These are phyloP conservation scores for Arctostaphylos glauca DNA, from an alignment of 148 eudicot species.

Conservation along the genomic window DNA sequence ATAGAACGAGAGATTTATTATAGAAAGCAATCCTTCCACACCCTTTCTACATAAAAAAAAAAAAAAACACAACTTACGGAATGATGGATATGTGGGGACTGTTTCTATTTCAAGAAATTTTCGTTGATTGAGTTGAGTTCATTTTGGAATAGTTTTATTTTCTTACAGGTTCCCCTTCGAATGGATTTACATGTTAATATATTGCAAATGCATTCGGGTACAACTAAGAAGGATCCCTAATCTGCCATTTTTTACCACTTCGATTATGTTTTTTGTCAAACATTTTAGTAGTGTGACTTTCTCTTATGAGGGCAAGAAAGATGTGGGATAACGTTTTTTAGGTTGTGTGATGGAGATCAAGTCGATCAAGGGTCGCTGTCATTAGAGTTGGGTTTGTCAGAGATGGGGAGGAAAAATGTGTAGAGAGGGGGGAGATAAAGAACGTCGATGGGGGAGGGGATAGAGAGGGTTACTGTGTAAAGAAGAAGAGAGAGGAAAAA, in stretches of 20 bases:
- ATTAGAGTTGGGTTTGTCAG: too few species aligned
- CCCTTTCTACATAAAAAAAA: too few species aligned
- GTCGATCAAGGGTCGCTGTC: too few species aligned
- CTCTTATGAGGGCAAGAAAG: background rate
- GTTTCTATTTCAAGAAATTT: background rate
- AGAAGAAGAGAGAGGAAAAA: too few species aligned
- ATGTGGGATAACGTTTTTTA: background rate
- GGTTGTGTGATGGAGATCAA: background rate
- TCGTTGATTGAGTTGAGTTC: background rate
- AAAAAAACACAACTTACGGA: background rate
- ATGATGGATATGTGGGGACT: conserved; percentile 1
- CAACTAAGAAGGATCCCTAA: conserved; percentile 3
- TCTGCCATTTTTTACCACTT: conserved; percentile 6
- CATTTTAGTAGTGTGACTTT: background rate
- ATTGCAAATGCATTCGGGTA: conserved; percentile 8
- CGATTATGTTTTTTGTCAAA: conserved; percentile 8
- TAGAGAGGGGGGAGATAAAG: too few species aligned
- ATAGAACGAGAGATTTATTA: too few species aligned
- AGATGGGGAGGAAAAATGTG: too few species aligned
- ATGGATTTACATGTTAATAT: background rate
- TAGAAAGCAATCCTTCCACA: too few species aligned
- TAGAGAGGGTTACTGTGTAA: too few species aligned
- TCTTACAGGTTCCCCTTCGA: conserved; percentile 7
- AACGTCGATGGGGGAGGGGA: too few species aligned
- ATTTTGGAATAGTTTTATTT: conserved; percentile 3